A percentile compares a stretch with the other conserved stretches of the same genome.
phyloP scores from a whole-genome alignment of 441 rosid genomes.

The Rhodomyrtus psidioides region DNA sequence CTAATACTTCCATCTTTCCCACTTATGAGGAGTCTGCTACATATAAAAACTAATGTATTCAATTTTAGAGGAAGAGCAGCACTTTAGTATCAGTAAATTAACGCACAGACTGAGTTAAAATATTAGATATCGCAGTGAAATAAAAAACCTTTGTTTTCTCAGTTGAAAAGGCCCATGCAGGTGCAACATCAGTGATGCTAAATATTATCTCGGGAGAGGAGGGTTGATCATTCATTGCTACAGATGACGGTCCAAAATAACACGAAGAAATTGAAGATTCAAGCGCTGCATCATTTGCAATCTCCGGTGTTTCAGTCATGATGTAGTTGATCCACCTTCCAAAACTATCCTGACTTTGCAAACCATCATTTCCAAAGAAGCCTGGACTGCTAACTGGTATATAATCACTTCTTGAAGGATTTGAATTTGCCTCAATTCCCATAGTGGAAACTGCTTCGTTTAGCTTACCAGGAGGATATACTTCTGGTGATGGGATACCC shows the following conservation, averaged over 20 bases:
- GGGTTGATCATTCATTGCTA: conserved; percentile 20
- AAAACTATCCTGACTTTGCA: conserved; percentile 85
- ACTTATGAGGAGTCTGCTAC: neutral
- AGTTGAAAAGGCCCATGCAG: conserved; percentile 73
- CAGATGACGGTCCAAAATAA: conserved; percentile 32
- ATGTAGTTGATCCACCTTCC: conserved; percentile 74
- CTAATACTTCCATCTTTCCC: neutral
- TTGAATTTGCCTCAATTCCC: conserved; percentile 25
- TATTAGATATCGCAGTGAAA: neutral
- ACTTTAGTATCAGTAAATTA: neutral
- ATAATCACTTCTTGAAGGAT: conserved; percentile 23
- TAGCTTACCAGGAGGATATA: conserved; percentile 21
- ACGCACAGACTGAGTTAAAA: neutral
- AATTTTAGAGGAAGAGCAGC: neutral
- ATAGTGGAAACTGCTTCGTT: conserved; percentile 22
- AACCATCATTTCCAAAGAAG: conserved; percentile 31
- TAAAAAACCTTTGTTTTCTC: conserved; percentile 77
- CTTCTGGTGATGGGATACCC: conserved; percentile 34
- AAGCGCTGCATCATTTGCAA: conserved; percentile 39
- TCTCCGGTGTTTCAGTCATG: conserved; percentile 46
- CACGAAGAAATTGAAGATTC: conserved; percentile 43
- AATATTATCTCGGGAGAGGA: conserved; percentile 49
- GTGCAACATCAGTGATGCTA: conserved; percentile 77
- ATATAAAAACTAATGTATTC: neutral
- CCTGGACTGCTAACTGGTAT: conserved; percentile 18